Base-by-base conservation (phyloP, 805 yeast genomes). In the Candida arabinofermentans region DNA sequence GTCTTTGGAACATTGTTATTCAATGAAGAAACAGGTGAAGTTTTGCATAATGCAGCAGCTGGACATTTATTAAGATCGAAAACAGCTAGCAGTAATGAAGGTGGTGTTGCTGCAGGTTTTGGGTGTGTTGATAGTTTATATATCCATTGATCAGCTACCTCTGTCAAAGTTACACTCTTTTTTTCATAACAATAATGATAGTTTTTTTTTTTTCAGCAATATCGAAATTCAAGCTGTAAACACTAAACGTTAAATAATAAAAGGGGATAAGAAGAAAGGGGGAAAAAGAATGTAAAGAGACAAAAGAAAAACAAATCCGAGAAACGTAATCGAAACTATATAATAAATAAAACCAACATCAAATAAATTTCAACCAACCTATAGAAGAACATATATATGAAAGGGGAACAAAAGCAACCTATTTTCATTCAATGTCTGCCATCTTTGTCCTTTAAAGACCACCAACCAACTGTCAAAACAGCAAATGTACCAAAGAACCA, bases 101-200 rank as follows among this genome's bases (percentile, higher is more conserved):
- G 99, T 29, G 99, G 99, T 30, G 97, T 93, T 26, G 98, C 98
- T 18, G 99, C 99, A 13, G 99, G 99, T 1, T 91, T 86, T 65
- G 99, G 98, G 6, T 89, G 97, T 63, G 86, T 93, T 31, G 99
- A 93, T 63, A 85, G 89, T 56, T 72, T 89, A 27, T 77, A 80
- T 46, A 66, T 87, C 32, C 70, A 73, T 44, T 65, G 57, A 41
- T 13, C 12, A 32, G 29, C 8, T 23, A 23, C 24, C n/a, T n/a
- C n/a, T 23, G 24, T 23, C 9, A 6, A 7, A 23, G 6, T 23
- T 23, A 7, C 24, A 23, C 9, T 23, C 9, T 23, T 23, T 6
- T 23, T 23, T 23, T 23, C n/a, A n/a, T n/a, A n/a, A n/a, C n/a
- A n/a, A n/a, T n/a, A n/a, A n/a, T n/a, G n/a, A n/a, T n/a, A n/a